Conservation (phyloP, 805 yeast genomes). For the Saccharomyces kudriavzevii region DNA sequence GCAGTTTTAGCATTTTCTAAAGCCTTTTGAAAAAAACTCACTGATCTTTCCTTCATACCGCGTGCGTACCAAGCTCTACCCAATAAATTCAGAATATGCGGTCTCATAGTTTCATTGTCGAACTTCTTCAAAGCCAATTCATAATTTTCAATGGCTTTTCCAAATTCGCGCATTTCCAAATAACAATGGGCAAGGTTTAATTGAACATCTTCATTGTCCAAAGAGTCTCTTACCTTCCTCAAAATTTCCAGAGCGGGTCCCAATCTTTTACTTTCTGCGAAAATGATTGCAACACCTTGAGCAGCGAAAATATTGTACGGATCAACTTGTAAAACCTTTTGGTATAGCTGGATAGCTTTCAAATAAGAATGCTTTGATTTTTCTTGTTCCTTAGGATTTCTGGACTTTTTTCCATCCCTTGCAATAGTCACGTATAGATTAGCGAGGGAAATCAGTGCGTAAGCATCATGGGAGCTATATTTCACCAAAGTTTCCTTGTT, state of each 20-base stretch:
- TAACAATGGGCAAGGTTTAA: constrained; percentile 84
- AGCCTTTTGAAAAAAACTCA: constrained; percentile 52
- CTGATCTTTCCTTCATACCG: constrained; percentile 58
- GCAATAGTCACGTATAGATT: constrained; percentile 80
- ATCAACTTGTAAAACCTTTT: constrained; percentile 80
- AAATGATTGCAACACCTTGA: constrained; percentile 90
- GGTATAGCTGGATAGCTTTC: constrained; percentile 86
- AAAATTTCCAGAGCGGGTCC: constrained; percentile 77
- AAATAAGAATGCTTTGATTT: constrained; percentile 64
- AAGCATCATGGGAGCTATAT: constrained; percentile 78
- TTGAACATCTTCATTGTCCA: constrained; percentile 74
- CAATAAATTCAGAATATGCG: constrained; percentile 59
- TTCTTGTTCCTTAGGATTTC: constrained; percentile 36
- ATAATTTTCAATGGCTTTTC: constrained; percentile 83
- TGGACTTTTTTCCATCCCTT: constrained; percentile 50
- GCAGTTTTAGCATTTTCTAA: constrained; percentile 58
- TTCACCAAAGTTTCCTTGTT: constrained; percentile 79
- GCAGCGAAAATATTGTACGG: constrained; percentile 89
- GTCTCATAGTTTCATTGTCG: constrained; percentile 50
- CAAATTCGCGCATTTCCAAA: constrained; percentile 69
- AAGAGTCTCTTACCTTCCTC: constrained; percentile 81
- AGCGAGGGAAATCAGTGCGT: constrained; percentile 84
- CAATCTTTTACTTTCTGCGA: constrained; percentile 73
- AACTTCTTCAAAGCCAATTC: constrained; percentile 67
- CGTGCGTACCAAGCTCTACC: constrained; percentile 86